Evolutionary conservation across 129 eudicot species (phyloP).

Genomic region (Heracleum sosnowskyi): DNA sequence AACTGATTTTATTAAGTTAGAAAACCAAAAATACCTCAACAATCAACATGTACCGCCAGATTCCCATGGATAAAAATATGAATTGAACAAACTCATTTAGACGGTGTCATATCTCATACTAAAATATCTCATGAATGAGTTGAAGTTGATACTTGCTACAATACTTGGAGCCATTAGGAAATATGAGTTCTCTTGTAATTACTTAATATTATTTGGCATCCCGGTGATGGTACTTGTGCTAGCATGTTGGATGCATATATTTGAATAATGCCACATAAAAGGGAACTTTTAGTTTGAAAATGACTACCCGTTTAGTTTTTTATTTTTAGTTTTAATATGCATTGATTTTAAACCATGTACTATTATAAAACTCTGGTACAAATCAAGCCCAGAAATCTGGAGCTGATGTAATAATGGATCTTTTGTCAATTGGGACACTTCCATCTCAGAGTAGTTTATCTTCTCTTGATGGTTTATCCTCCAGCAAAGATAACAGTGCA

Average conservation of each 20-base stretch:
- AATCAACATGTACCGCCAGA: neutral
- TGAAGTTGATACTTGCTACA: neutral
- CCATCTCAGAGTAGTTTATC: conserved; percentile 31
- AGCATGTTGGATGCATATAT: neutral
- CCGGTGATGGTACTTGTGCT: neutral
- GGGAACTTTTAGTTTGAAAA: neutral
- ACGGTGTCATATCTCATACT: too few relatives aligned
- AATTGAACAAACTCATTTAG: too few relatives aligned
- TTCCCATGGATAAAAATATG: too few relatives aligned
- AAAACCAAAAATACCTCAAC: neutral
- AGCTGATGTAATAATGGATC: conserved; percentile 51
- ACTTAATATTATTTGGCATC: neutral
- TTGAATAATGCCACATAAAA: neutral
- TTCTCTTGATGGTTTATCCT: conserved; percentile 26
- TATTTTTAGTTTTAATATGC: neutral
- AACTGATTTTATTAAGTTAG: neutral
- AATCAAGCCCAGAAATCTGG: conserved; percentile 42
- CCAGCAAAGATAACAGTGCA: conserved; percentile 24
- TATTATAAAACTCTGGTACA: conserved; percentile 19
- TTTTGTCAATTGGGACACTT: conserved; percentile 47
- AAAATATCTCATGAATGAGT: neutral
- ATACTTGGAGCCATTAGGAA: neutral
- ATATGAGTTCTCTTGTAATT: neutral
- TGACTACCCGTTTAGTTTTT: neutral
- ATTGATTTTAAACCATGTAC: neutral